Evolutionary conservation across 1,139 yeast species (phyloP), one percentile per base, ranked within the genome.

Genomic region (Geotrichum candidum): DNA sequence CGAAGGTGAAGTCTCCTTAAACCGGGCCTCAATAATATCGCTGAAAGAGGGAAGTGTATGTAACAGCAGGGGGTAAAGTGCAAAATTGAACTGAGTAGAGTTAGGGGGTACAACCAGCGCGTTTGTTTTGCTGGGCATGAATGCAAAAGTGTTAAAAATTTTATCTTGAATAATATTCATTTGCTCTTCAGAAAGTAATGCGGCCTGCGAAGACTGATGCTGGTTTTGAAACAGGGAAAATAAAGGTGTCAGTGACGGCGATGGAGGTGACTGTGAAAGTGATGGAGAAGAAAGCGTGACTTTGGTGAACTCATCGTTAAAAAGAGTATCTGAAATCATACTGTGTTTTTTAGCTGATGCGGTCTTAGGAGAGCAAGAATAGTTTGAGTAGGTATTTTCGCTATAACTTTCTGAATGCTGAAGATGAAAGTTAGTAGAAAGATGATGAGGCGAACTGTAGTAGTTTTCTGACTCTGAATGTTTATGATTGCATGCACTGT

Each of bases 61-160:
- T 9, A 68, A 66, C 2, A 72, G 73, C n/a, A 70, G 65, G 23
- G 70, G 64, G 31, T 66, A 65, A 25, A 70, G 56, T 2, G 69
- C 64, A 56, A 70, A 56, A 10, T 68, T 64, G 57, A 64, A 67
- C 56, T 70, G 69, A 18, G 65, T 54, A 1, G 71, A 68, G 29
- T 59, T 57, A 0, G 73, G 73, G 2, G 72, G 71, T 4, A 68
- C 70, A 1, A 66, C 65, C n/a, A 53, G 50, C 13, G 57, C 51
- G 22, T 53, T 38, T 0, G 45, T 25, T 22, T 18, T 18, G 27
- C 25, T 23, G n/a, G 67, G 63, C 51, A 62, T 58, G 52, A 66
- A 58, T 41, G 67, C 64, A 60, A 66, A 67, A 38, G 63, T 62
- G 60, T 66, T 61, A 56, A 60, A 67, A 35, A 67, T 67, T 41